Evolutionary conservation across 495 filamentous ascomycete genomes (phyloP).

Genomic region (Aspergillus coremiiformis): DNA sequence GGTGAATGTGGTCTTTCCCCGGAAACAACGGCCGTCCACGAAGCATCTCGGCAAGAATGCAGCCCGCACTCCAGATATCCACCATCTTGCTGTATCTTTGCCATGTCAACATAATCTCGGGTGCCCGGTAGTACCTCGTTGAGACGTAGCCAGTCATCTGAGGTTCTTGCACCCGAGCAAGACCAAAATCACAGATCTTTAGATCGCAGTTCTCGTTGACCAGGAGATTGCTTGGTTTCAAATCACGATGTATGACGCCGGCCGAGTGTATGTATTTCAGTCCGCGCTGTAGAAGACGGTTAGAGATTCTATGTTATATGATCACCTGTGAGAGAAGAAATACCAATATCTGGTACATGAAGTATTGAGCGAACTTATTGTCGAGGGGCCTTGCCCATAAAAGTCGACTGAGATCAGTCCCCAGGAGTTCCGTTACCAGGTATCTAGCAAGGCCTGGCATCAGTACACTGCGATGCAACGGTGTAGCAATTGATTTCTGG

Average conservation of each 20-base stretch:
- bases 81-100: constrained; percentile 99
- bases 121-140: constrained; percentile 95
- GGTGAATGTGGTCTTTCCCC: constrained; percentile 97
- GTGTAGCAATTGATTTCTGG: not conserved
- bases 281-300: constrained; percentile 64
- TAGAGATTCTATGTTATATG: constrained; percentile 12
- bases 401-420: constrained; percentile 90
- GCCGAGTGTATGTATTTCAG: constrained; percentile 99
- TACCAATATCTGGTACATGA: constrained; percentile 96
- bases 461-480: constrained; percentile 8
- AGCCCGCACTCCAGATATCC: constrained; percentile 98
- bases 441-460: constrained; percentile 49
- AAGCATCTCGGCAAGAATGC: constrained; percentile 98
- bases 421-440: constrained; percentile 94
- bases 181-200: constrained; percentile 98
- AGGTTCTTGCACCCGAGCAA: constrained; percentile 94
- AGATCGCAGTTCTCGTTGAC: constrained; percentile 99
- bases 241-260: constrained; percentile 92
- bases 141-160: constrained; percentile 99
- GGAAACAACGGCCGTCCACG: constrained; percentile 97
- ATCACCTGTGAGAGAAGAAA: not conserved
- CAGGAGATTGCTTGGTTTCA: constrained; percentile 96
- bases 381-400: constrained; percentile 91
- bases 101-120: constrained; percentile 99
- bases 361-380: constrained; percentile 99